Percentiles rank a stretch among this genome's conserved stretches.
phyloP scores from a whole-genome alignment of 2,329 filamentous ascomycete species.

The Sporothrix pseudoabietina region DNA sequence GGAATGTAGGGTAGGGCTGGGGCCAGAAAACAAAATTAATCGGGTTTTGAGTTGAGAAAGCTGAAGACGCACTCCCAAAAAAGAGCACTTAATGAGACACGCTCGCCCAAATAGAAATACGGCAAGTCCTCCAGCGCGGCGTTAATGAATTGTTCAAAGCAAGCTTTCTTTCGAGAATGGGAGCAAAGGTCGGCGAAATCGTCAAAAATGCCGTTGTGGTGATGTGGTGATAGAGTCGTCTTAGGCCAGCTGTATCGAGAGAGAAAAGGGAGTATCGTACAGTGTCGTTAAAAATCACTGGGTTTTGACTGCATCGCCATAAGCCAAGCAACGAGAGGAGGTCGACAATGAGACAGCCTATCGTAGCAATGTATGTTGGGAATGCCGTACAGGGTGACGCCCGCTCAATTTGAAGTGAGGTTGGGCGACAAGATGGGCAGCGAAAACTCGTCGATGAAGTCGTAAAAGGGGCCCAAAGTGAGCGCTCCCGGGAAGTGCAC shows the following conservation, averaged over 20 bases:
- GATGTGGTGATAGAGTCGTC: not conserved
- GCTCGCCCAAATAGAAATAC: not conserved
- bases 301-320: conserved; percentile 1
- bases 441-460: too few species aligned
- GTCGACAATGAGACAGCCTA: not conserved
- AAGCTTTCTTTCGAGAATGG: too few species aligned
- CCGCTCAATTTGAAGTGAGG: too few species aligned
- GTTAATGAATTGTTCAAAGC: too few species aligned
- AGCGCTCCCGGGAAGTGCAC: too few species aligned
- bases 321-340: not conserved
- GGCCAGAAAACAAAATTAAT: not conserved
- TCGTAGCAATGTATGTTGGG: too few species aligned
- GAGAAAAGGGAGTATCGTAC: not conserved
- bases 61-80: not conserved
- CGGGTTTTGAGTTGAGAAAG: not conserved
- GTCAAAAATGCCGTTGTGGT: too few species aligned
- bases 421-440: too few species aligned
- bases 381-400: too few species aligned
- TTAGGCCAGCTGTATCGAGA: not conserved
- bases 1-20: not conserved
- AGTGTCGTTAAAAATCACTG: not conserved
- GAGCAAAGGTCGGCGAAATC: too few species aligned
- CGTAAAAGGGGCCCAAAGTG: too few species aligned
- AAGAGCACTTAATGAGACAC: not conserved
- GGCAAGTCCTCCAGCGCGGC: too few species aligned